Conservation (phyloP, 352 stramenopile species). For the Pythium oligandrum region DNA sequence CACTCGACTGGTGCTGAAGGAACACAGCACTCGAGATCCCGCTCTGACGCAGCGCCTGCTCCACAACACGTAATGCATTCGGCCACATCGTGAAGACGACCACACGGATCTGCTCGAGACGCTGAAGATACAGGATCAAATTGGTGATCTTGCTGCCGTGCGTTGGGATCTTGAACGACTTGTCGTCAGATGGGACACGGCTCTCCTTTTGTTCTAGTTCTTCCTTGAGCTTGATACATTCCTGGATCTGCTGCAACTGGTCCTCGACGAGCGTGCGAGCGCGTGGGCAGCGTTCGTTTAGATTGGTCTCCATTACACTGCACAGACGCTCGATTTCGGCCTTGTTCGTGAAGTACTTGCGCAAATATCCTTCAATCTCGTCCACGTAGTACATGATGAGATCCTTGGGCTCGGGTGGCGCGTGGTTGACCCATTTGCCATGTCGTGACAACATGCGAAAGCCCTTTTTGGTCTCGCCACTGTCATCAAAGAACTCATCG, state of each 20-base stretch:
- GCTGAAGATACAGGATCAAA: slow-evolving; percentile 60
- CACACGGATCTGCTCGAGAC: slow-evolving; percentile 48
- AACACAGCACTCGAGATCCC: slow-evolving; percentile 66
- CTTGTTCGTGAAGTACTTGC: slow-evolving; percentile 47
- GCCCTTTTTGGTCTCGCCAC: slow-evolving; percentile 41
- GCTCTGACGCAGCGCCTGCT: slow-evolving; percentile 48
- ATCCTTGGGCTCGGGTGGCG: slow-evolving; percentile 49
- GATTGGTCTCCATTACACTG: slow-evolving; percentile 51
- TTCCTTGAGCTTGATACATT: slow-evolving; percentile 44
- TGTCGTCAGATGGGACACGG: not conserved
- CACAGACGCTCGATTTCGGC: slow-evolving; percentile 32
- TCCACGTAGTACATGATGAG: slow-evolving; percentile 51
- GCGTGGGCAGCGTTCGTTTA: slow-evolving; percentile 56
- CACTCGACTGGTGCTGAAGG: slow-evolving; percentile 68
- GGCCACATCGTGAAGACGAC: slow-evolving; percentile 87
- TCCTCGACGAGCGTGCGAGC: slow-evolving; percentile 37
- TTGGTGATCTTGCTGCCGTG: slow-evolving; percentile 75
- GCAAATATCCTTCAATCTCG: slow-evolving; percentile 68
- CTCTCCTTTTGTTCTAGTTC: slow-evolving; percentile 21
- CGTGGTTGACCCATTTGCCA: slow-evolving; percentile 28
- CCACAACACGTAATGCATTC: slow-evolving; percentile 52
- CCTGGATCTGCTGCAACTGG: slow-evolving; percentile 39
- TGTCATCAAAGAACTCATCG: slow-evolving; percentile 37
- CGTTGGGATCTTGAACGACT: slow-evolving; percentile 16
- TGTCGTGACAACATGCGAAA: slow-evolving; percentile 72